A percentile compares a stretch with the other conserved stretches of the same genome.
Conservation (phyloP, 257 asterid genomes). For the Nicotiana otophora region DNA sequence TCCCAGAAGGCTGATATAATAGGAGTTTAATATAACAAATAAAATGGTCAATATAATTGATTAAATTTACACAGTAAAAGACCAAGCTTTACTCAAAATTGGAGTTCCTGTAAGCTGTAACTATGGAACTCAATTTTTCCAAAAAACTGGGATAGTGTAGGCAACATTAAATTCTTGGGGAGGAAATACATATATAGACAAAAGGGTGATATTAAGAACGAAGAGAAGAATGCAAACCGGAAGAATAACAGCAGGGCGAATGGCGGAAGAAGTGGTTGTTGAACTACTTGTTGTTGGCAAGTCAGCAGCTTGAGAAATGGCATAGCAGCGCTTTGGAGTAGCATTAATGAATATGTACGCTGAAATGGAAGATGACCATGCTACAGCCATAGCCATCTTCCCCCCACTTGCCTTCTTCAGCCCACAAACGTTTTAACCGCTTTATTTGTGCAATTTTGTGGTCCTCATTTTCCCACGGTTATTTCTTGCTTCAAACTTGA, state of each 20-base stretch:
- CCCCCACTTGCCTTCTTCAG: not conserved
- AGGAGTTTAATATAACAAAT: no score
- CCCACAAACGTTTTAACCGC: not conserved
- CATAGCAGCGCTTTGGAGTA: conserved; percentile 30
- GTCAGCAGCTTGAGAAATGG: conserved; percentile 30
- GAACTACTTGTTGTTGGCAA: conserved; percentile 3
- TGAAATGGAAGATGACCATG: conserved; percentile 28
- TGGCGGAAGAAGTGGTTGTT: conserved; percentile 34
- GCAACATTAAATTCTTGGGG: not conserved
- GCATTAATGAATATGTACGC: conserved; percentile 14
- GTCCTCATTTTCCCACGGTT: not conserved
- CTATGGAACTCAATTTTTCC: not conserved
- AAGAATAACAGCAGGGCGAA: conserved; percentile 90
- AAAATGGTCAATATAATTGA: no score
- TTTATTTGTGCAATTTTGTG: not conserved
- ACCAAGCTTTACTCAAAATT: not conserved
- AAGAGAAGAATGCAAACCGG: conserved; percentile 40
- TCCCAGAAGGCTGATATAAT: no score
- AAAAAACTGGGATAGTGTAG: not conserved
- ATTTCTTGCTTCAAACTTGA: no score
- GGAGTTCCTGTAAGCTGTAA: not conserved
- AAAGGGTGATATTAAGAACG: not conserved
- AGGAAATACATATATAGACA: not conserved
- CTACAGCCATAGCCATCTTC: conserved; percentile 50
- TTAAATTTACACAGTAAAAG: not conserved